phyloP scores from a whole-genome alignment of 169 alveolate genomes.

The Babesia ovata region DNA sequence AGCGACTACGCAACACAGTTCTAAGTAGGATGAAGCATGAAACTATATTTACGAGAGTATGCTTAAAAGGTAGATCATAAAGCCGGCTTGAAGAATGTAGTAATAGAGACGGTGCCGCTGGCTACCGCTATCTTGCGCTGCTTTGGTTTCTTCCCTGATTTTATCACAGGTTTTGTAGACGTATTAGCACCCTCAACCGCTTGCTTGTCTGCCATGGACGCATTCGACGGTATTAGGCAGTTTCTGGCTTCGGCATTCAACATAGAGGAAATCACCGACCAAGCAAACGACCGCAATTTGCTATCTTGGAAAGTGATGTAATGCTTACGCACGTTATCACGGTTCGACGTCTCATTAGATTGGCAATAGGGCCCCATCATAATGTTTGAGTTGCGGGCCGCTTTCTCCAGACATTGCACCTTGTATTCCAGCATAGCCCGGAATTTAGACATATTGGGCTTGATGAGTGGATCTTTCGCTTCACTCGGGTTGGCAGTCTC shows the following conservation, averaged over 20 bases:
- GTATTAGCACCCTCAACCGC: neutral
- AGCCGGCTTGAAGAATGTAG: conserved; percentile 1
- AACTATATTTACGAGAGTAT: neutral
- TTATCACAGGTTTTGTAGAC: neutral
- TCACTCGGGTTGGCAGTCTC: conserved; percentile 29
- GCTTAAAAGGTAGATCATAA: neutral
- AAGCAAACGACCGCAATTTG: conserved; percentile 35
- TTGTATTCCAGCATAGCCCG: conserved; percentile 46
- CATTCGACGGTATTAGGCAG: neutral
- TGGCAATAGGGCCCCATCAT: conserved; percentile 40
- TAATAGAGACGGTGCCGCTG: conserved; percentile 11
- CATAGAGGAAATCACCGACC: conserved; percentile 39
- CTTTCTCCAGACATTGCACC: conserved; percentile 41
- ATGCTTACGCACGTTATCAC: conserved; percentile 16
- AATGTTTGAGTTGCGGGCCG: conserved; percentile 2
- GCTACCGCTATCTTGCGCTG: conserved; percentile 10
- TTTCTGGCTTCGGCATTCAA: conserved; percentile 16
- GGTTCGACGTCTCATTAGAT: neutral
- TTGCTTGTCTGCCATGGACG: neutral
- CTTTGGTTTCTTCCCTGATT: conserved; percentile 21
- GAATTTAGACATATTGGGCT: conserved; percentile 40
- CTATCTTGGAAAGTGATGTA: conserved; percentile 13
- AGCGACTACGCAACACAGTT: neutral
- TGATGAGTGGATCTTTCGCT: conserved; percentile 29
- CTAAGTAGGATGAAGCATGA: no score